Base-by-base conservation (phyloP, 345 rosid genomes). In the Corymbia maculata region DNA sequence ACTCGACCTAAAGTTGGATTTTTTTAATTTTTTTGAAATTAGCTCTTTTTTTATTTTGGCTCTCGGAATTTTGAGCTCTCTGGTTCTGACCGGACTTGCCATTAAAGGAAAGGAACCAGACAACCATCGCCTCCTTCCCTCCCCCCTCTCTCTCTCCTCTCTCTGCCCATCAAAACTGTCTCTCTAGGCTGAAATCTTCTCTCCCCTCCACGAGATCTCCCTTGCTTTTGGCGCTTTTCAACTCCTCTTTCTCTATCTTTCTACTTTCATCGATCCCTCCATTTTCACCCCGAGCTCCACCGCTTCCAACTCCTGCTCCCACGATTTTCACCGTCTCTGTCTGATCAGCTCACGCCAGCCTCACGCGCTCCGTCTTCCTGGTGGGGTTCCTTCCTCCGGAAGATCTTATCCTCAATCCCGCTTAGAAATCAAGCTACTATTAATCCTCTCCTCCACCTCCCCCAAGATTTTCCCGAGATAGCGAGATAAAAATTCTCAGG, bases 331-430 rank as follows among this genome's bases (percentile, higher is more conserved):
- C 49, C 13, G 84, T 75, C 49, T 75, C 84, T 19, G 84, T 19
- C 82, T 42, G 47, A 19, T 75, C 26, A 19, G 82, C 14, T 70
- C 47, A 17, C 80, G 80, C 44, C 42, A 36, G 42, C 45, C 36
- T 79, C 86, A n/a, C 49, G 30, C 70, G 44, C 68, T 26, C 85
- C 47, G 42, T 30, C 82, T 87, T 79, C 89, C 91, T 88, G 91
- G 10, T 49, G 51, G 12, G 88, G 91, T 94, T 92, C 93, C 96
- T 96, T 95, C 94, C 79, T 90, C 92, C 90, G 90, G 92, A 97
- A 95, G 98, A 86, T 97, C 95, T 95, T 95, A 93, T 96, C 97
- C 90, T 79, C 10, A 45, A 26, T 89, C 92, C 92, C 92, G 96
- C 98, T 95, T 95, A 91, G 87, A 86, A 91, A 92, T 87, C 93